A percentile compares a stretch with the other conserved stretches of the same genome.
These are phyloP conservation scores for Colletotrichum horii DNA, from an alignment of 2,329 filamentous ascomycete genomes.

Conservation along the genomic window DNA sequence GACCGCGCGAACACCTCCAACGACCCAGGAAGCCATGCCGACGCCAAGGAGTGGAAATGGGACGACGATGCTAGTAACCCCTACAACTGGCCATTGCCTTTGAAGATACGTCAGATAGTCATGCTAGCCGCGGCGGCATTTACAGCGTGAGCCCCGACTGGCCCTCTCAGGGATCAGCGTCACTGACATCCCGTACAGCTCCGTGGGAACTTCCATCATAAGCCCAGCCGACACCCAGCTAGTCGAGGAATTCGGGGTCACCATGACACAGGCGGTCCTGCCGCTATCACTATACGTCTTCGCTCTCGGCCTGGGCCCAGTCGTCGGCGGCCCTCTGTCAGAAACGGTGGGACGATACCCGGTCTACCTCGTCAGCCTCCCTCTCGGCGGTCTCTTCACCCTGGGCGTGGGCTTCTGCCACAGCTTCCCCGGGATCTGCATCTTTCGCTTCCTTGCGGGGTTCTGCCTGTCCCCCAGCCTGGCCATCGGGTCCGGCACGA, in stretches of 20 bases:
- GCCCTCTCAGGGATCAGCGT: neutral
- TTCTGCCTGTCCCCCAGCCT: constrained; percentile 55
- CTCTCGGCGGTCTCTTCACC: constrained; percentile 58
- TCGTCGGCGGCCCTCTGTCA: constrained; percentile 63
- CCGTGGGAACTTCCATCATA: constrained; percentile 59
- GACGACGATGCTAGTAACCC: constrained; percentile 49
- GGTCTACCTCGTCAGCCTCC: constrained; percentile 53
- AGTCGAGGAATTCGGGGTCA: constrained; percentile 57
- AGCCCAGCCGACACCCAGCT: constrained; percentile 52
- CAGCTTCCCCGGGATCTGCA: constrained; percentile 53
- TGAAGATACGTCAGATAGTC: constrained; percentile 42
- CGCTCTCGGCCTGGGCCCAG: constrained; percentile 64
- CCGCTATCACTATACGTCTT: constrained; percentile 65
- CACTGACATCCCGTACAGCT: constrained; percentile 37
- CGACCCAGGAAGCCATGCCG: neutral
- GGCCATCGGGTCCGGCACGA: constrained; percentile 53
- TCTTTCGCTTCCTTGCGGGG: constrained; percentile 63
- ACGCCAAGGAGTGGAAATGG: constrained; percentile 31
- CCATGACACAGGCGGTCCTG: constrained; percentile 60
- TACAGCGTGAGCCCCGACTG: constrained; percentile 37
- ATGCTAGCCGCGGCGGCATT: constrained; percentile 45
- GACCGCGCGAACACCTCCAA: too few species aligned
- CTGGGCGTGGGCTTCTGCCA: constrained; percentile 58
- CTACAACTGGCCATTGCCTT: constrained; percentile 52
- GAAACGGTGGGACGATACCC: constrained; percentile 61